phyloP scores from a whole-genome alignment of 768 basidiomycete genomes.

The Amanita phalloides region DNA sequence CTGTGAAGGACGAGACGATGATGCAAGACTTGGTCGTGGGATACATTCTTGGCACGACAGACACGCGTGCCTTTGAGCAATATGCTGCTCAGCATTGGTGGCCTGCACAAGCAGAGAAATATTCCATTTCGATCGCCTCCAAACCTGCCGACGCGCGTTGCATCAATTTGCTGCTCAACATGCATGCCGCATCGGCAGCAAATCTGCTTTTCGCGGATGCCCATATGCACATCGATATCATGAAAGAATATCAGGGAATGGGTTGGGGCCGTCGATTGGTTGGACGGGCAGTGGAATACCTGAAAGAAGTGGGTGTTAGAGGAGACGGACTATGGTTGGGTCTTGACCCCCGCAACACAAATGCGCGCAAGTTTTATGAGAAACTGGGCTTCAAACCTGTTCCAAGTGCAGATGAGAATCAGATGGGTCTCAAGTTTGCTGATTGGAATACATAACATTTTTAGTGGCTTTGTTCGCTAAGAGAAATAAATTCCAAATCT shows the following conservation, averaged over 20 bases:
- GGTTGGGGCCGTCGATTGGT: constrained; percentile 68
- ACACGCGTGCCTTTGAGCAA: constrained; percentile 55
- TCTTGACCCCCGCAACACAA: constrained; percentile 50
- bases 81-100: constrained; percentile 52
- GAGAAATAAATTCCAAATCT: no score
- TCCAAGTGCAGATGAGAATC: constrained; percentile 36
- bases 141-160: constrained; percentile 35
- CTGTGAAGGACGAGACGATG: constrained; percentile 23
- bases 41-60: constrained; percentile 57
- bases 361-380: constrained; percentile 51
- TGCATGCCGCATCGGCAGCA: constrained; percentile 36
- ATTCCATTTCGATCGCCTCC: constrained; percentile 25
- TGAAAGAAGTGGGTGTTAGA: constrained; percentile 34
- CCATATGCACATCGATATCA: constrained; percentile 67
- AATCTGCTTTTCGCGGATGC: constrained; percentile 58
- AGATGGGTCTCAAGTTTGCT: constrained; percentile 45
- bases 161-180: constrained; percentile 28
- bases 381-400: constrained; percentile 51
- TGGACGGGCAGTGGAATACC: constrained; percentile 36
- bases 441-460: constrained; percentile 12
- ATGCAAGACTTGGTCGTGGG: constrained; percentile 44
- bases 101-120: constrained; percentile 48
- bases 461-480: no score
- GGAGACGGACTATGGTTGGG: constrained; percentile 53
- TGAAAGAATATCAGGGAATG: constrained; percentile 52